Percentiles rank a stretch among this genome's conserved stretches.
Conservation (phyloP, 2,329 filamentous ascomycete species). For the Trichoderma arundinaceum region DNA sequence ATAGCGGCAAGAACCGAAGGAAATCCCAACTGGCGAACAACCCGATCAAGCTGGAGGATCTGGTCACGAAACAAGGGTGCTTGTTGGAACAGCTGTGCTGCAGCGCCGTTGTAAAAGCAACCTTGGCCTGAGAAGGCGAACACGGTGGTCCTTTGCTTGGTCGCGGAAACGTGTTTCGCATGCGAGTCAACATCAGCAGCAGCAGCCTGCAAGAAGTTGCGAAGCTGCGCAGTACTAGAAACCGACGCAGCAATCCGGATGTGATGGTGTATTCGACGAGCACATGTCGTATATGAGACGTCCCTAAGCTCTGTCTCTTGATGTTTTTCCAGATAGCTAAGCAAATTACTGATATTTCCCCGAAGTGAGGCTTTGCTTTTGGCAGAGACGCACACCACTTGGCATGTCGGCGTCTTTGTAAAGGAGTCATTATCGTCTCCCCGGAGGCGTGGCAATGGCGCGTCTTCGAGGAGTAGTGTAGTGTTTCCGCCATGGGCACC, state of each 20-base stretch:
- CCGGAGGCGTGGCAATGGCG: constrained; percentile 41
- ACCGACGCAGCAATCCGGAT: constrained; percentile 1
- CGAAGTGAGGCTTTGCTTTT: constrained; percentile 19
- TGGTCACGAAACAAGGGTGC: constrained; percentile 38
- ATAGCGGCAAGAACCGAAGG: not conserved
- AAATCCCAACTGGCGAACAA: constrained; percentile 42
- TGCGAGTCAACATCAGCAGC: not conserved
- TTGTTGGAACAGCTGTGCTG: constrained; percentile 54
- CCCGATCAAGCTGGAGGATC: constrained; percentile 62
- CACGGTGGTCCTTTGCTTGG: constrained; percentile 40
- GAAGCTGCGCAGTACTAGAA: not conserved
- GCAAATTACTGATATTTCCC: not conserved
- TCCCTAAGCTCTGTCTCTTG: constrained; percentile 8
- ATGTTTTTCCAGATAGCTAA: constrained; percentile 48
- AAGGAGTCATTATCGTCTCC: not conserved
- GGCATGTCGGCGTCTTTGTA: not conserved
- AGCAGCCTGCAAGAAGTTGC: not conserved
- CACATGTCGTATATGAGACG: constrained; percentile 6
- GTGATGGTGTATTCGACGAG: constrained; percentile 8
- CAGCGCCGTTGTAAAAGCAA: constrained; percentile 57
- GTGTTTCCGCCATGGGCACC: constrained; percentile 75
- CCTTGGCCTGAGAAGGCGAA: constrained; percentile 65
- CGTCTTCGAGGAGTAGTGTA: constrained; percentile 65
- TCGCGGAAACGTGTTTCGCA: not conserved
- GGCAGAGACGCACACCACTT: constrained; percentile 20